Conservation (phyloP, 768 basidiomycete species). For the Amanita phalloides region DNA sequence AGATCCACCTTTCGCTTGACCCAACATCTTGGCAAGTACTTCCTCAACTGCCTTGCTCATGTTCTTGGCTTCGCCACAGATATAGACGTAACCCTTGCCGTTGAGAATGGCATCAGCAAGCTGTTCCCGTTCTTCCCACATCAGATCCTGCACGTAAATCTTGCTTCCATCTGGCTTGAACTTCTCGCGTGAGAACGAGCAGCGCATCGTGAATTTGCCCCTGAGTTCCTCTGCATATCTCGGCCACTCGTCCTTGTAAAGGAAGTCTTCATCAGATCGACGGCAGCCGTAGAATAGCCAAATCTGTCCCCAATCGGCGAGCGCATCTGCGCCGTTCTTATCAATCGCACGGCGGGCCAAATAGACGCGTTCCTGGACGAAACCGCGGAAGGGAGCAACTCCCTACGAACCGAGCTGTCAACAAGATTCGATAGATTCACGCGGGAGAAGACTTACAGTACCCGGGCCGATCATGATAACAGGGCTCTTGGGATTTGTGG, state of each 20-base stretch:
- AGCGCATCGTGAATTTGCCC: slow-evolving; percentile 84
- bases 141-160: slow-evolving; percentile 97
- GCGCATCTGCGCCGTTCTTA: slow-evolving; percentile 89
- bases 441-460: slow-evolving; percentile 51
- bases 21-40: slow-evolving; percentile 70
- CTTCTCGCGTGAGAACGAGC: slow-evolving; percentile 87
- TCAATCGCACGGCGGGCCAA: slow-evolving; percentile 90
- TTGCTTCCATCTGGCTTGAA: slow-evolving; percentile 87
- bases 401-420: slow-evolving; percentile 41
- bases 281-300: slow-evolving; percentile 97
- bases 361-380: slow-evolving; percentile 95
- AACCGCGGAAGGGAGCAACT: slow-evolving; percentile 98
- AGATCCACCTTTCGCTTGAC: slow-evolving; percentile 87
- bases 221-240: slow-evolving; percentile 76
- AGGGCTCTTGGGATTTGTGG: slow-evolving; percentile 96
- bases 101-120: slow-evolving; percentile 85
- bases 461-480: slow-evolving; percentile 99
- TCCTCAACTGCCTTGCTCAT: slow-evolving; percentile 98
- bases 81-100: slow-evolving; percentile 95
- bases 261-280: slow-evolving; percentile 76
- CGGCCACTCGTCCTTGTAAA: slow-evolving; percentile 95
- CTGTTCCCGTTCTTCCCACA: slow-evolving; percentile 79
- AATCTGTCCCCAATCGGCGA: slow-evolving; percentile 93
- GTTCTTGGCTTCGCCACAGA: slow-evolving; percentile 92
- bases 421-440: background rate